Base-by-base conservation (phyloP, 2,329 filamentous ascomycete species). In the Pseudogymnoascus sp. region DNA sequence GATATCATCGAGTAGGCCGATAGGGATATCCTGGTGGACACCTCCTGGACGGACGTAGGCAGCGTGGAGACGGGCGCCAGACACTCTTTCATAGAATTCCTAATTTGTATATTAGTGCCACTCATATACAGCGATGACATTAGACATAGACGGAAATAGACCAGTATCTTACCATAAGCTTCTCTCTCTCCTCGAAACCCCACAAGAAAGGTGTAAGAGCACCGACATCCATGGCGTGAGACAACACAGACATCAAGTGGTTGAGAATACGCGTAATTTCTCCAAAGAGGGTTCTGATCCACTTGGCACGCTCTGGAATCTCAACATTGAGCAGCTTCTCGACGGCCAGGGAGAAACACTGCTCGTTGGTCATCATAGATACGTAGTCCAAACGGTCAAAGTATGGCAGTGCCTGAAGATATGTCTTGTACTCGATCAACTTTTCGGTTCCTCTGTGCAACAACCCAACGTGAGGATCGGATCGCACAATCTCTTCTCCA, bases 301-400 rank as follows among this genome's bases (percentile, higher is more conserved):
- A 99, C 80, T 99, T 97, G 70, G 94, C 94, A 72, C 94, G 84
- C 66, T 94, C 89, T 22, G 94, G 94, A 65, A 99, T 90, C 74
- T 99, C 95, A 67, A 99, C 81, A 76, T 99, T 99, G 70, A 99
- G 81, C 64, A 99, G 83, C 82, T 99, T 99, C 83, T 99, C 94
- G 61, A 97, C 93, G 18, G 91, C 94, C 67, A 99, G 83, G 37
- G 91, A 86, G 77, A 91, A 99, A 73, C 91, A 96, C 78, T 99
- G 94, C 82, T 99, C 94, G 77, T 99, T 99, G 71, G 94, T 99
- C 94, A 99, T 99, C 95, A 99, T 99, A 71, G 91, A 97, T 69
- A 97, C 92, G 76, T 99, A 99, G 78, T 99, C 94, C 75, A 99
- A 82, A 69, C 94, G 91, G 78, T 99, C 94, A 74, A 99, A 99